Evolutionary conservation across 768 basidiomycete species (phyloP), one percentile per base, ranked within the genome.

Genomic region (Leucocoprinus birnbaumii): DNA sequence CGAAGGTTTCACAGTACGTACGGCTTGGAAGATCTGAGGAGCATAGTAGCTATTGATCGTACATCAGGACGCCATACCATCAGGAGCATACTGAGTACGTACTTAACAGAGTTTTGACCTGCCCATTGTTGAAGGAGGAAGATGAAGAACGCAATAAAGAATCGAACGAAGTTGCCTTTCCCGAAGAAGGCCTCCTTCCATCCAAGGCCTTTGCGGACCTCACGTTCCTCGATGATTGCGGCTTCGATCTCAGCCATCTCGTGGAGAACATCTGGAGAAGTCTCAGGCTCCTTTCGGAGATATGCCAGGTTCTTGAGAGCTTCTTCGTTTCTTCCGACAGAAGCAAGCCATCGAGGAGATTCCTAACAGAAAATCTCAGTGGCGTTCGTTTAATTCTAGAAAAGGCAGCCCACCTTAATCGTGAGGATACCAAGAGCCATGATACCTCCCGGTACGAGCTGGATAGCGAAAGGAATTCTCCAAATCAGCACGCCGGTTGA

Each of bases 171-270:
- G 71, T 93, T 93, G 45, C 93, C 92, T 65, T 88, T 89, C 18
- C 86, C 86, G 37, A 89, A 73, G 72, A 92, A 87, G 2, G 88
- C 88, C 61, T 90, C 86, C 60, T 75, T 82, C 56, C 78, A 59
- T 1, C 87, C 86, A 9, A 91, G 74, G 6, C 85, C 86, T n/a
- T 70, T 59, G 9, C 87, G 82, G 6, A 83, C 80, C 44, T 76
- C 80, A 9, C 77, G 78, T 65, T 94, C 91, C 67, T 92, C 90
- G 24, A 76, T 65, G 53, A 94, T 84, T 10, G 86, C 86, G 1
- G 89, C 89, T 58, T 89, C 82, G 57, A 94, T 94, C 67, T 94
- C 92, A 16, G 86, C 85, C 65, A 87, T 76, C 63, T 90, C 89
- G 24, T 75, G 68, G 11, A 81, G 69, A 22, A 89, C 71, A 0